These are phyloP conservation scores for Sarocladium kiliense DNA, from an alignment of 2,329 filamentous ascomycete species.

Conservation along the genomic window DNA sequence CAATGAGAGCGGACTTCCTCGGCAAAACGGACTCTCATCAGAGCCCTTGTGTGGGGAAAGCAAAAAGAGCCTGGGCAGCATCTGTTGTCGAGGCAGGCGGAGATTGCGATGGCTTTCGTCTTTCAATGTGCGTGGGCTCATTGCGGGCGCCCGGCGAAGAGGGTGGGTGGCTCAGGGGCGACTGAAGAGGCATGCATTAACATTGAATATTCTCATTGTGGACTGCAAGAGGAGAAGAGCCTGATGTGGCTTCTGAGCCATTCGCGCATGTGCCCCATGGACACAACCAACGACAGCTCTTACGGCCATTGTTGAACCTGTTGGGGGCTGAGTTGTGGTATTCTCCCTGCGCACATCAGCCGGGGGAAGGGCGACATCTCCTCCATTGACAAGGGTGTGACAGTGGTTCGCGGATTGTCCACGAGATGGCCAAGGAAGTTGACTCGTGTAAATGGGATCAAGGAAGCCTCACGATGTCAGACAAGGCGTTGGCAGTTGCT, in stretches of 20 bases:
- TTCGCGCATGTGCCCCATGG: background rate
- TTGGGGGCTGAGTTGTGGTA: no score
- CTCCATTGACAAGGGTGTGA: background rate
- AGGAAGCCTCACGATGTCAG: background rate
- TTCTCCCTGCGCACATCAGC: no score
- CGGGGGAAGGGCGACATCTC: background rate
- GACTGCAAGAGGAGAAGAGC: background rate
- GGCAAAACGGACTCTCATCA: background rate
- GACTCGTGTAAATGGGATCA: background rate
- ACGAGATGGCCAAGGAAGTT: background rate
- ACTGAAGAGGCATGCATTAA: background rate
- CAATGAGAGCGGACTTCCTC: background rate
- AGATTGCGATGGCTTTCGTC: constrained; percentile 4
- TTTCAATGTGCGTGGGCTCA: background rate
- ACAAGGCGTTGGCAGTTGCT: background rate
- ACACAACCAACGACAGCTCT: background rate
- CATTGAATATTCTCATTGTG: background rate
- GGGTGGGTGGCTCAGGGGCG: constrained; percentile 1
- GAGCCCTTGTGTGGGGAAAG: background rate
- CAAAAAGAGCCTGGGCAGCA: background rate
- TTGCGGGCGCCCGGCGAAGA: constrained; percentile 1
- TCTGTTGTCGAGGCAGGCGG: background rate
- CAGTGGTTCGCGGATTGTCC: background rate
- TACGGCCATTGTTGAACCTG: background rate
- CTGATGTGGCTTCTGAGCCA: background rate